Conservation (phyloP, 805 yeast genomes). For the Wickerhamiella kazuoi region DNA sequence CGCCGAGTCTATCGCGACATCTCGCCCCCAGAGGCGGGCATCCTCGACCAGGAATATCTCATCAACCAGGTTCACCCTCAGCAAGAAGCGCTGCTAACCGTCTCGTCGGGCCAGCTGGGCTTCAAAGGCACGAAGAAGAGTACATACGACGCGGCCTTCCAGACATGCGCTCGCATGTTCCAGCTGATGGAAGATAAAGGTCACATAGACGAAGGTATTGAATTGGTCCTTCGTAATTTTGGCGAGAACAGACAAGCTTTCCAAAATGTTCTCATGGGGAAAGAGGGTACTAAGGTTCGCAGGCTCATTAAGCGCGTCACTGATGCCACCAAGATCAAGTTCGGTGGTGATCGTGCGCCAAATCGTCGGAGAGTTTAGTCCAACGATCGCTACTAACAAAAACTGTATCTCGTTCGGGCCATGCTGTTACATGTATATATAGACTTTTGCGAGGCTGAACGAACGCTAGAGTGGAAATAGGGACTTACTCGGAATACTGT, state of each 20-base stretch:
- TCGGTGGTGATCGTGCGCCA: slow-evolving; percentile 86
- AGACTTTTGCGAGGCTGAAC: too few species aligned
- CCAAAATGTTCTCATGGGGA: slow-evolving; percentile 65
- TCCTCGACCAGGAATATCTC: slow-evolving; percentile 40
- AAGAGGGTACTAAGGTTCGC: slow-evolving; percentile 62
- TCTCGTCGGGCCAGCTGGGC: slow-evolving; percentile 75
- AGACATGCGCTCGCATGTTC: slow-evolving; percentile 59
- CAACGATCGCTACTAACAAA: background rate
- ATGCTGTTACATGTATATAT: too few species aligned
- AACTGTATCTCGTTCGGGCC: background rate
- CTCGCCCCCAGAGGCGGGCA: slow-evolving; percentile 16
- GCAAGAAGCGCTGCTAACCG: slow-evolving; percentile 48
- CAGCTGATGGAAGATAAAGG: slow-evolving; percentile 47
- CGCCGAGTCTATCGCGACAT: slow-evolving; percentile 29
- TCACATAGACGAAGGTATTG: slow-evolving; percentile 43
- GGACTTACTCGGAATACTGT: too few species aligned
- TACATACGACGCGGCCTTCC: slow-evolving; percentile 86
- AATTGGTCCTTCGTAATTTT: slow-evolving; percentile 60
- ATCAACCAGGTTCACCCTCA: slow-evolving; percentile 64
- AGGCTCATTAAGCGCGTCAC: slow-evolving; percentile 50
- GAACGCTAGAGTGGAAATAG: too few species aligned
- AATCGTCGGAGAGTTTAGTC: slow-evolving; percentile 37
- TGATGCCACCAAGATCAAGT: slow-evolving; percentile 67
- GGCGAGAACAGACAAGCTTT: slow-evolving; percentile 88
- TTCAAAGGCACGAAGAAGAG: slow-evolving; percentile 80